Conservation (phyloP, 2,329 filamentous ascomycete genomes). For the Colletotrichum orchidophilum region DNA sequence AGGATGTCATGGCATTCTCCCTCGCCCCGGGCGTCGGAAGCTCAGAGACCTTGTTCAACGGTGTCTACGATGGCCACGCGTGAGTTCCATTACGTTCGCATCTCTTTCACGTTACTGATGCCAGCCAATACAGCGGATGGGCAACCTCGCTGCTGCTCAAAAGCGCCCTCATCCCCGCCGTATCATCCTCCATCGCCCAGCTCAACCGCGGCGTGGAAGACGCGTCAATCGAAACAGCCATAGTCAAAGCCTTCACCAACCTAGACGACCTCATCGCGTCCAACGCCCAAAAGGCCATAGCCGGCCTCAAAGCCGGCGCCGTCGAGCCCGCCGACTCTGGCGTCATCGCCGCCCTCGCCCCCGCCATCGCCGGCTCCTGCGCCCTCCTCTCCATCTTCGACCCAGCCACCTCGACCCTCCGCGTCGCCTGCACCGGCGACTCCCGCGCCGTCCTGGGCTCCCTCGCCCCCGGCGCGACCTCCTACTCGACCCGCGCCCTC, state of each 20-base stretch:
- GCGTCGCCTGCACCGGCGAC: conserved; percentile 74
- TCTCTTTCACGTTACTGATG: neutral
- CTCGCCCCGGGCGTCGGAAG: conserved; percentile 43
- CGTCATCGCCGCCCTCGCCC: conserved; percentile 40
- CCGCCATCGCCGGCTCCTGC: conserved; percentile 64
- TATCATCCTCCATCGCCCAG: conserved; percentile 47
- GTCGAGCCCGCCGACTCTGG: conserved; percentile 18
- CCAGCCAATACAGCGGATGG: conserved; percentile 44
- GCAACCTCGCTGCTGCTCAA: conserved; percentile 53
- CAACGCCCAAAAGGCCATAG: conserved; percentile 44
- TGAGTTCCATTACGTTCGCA: conserved; percentile 38
- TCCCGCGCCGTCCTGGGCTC: conserved; percentile 71
- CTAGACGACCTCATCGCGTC: conserved; percentile 66
- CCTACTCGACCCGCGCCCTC: conserved; percentile 62
- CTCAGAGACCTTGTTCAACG: conserved; percentile 43
- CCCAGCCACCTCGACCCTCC: conserved; percentile 58
- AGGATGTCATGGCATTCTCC: conserved; percentile 47
- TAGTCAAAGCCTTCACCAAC: conserved; percentile 65
- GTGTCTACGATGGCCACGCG: conserved; percentile 61
- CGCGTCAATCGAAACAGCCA: conserved; percentile 60
- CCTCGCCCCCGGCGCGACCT: conserved; percentile 46
- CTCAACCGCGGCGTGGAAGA: conserved; percentile 48
- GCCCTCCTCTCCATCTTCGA: conserved; percentile 73
- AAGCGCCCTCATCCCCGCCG: conserved; percentile 51
- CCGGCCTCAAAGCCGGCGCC: conserved; percentile 39